Percentiles rank a stretch among this genome's conserved stretches.
phyloP scores from a whole-genome alignment of 768 basidiomycete species.

The Tylopilus vinaceipallidus region DNA sequence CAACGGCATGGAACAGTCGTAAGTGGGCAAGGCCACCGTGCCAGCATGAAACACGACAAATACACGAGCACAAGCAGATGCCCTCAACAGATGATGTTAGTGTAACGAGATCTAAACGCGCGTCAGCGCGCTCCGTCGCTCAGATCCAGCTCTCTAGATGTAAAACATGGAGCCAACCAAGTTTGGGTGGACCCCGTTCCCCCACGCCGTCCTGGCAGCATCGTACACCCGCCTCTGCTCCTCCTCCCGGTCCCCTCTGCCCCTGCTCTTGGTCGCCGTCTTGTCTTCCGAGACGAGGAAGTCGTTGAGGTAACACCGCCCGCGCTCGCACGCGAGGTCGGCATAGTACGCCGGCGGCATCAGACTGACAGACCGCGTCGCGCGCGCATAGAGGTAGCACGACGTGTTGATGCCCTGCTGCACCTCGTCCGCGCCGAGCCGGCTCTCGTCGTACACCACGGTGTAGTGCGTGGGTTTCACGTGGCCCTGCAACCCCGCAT shows the following conservation, averaged over 20 bases:
- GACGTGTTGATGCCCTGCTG: constrained; percentile 70
- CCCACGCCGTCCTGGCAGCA: constrained; percentile 41
- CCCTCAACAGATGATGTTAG: background rate
- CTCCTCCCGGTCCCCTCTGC: constrained; percentile 31
- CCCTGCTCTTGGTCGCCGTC: constrained; percentile 32
- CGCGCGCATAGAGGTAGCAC: constrained; percentile 77
- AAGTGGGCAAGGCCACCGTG: too few relatives aligned
- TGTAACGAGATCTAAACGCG: too few relatives aligned
- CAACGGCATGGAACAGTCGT: too few relatives aligned
- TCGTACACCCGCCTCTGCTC: constrained; percentile 22
- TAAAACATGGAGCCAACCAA: constrained; percentile 74
- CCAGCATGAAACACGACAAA: too few relatives aligned
- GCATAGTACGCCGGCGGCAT: constrained; percentile 81
- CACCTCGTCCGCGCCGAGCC: constrained; percentile 63
- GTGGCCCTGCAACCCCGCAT: constrained; percentile 69
- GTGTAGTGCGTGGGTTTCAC: constrained; percentile 77
- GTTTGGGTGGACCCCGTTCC: constrained; percentile 53
- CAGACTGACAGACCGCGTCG: constrained; percentile 81
- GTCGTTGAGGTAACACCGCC: constrained; percentile 71
- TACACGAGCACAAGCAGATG: background rate
- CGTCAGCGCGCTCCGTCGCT: background rate
- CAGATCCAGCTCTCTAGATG: too few relatives aligned
- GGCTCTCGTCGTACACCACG: constrained; percentile 76
- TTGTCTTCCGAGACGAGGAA: constrained; percentile 59
- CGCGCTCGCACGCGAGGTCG: constrained; percentile 80